Evolutionary conservation across 2,329 filamentous ascomycete genomes (phyloP).

Genomic region (Diplocarpon mali): DNA sequence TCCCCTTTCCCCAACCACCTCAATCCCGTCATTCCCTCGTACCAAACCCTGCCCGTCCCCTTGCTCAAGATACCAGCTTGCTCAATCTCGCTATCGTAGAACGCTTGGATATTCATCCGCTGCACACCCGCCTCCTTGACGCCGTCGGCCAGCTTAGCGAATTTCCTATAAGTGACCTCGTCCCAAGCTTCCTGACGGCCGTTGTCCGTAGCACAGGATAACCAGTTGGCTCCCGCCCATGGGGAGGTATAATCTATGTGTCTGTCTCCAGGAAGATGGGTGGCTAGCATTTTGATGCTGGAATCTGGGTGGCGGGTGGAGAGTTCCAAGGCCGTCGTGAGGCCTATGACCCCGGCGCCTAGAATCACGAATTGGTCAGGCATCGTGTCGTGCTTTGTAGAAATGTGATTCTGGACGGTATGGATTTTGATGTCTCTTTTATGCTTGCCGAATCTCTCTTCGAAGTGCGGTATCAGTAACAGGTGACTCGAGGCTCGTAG

Average conservation of each 20-base stretch:
- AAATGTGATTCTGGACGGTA: neutral
- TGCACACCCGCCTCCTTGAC: slow-evolving; percentile 13
- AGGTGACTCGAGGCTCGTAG: too few species aligned
- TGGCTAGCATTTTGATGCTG: slow-evolving; percentile 60
- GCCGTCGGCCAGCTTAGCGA: slow-evolving; percentile 31
- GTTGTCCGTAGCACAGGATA: slow-evolving; percentile 52
- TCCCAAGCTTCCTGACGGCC: slow-evolving; percentile 36
- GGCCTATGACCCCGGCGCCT: slow-evolving; percentile 48
- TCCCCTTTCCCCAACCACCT: slow-evolving; percentile 40
- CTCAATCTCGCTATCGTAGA: slow-evolving; percentile 9
- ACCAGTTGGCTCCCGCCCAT: slow-evolving; percentile 72
- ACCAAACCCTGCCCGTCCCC: slow-evolving; percentile 16
- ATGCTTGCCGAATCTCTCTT: too few species aligned
- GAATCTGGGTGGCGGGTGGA: slow-evolving; percentile 39
- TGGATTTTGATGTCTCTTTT: neutral
- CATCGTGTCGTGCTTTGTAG: neutral
- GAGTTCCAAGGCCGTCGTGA: slow-evolving; percentile 52
- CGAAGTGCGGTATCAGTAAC: too few species aligned
- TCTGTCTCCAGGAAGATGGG: slow-evolving; percentile 87
- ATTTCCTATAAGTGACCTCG: slow-evolving; percentile 59
- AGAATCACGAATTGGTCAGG: slow-evolving; percentile 6
- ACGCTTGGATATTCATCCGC: slow-evolving; percentile 5
- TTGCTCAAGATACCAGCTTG: slow-evolving; percentile 13
- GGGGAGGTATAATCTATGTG: slow-evolving; percentile 81
- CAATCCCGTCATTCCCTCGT: slow-evolving; percentile 39